Percentiles rank a stretch among this genome's conserved stretches.
Evolutionary conservation across 495 filamentous ascomycete species (phyloP).

Genomic region (Talaromyces liani): DNA sequence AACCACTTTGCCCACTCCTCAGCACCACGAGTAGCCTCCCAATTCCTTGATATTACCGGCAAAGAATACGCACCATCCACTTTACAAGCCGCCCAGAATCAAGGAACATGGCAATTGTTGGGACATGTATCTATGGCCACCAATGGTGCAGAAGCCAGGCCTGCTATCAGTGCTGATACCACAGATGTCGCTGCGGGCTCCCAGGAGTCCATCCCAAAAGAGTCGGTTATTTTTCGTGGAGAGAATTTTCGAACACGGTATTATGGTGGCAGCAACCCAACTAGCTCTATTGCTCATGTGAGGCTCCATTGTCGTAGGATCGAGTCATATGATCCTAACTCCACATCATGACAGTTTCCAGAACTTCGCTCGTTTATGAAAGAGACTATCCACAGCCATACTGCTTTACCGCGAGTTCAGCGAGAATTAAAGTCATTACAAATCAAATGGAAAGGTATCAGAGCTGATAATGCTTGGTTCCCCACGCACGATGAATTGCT

Average conservation of each 20-base stretch:
- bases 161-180: slow-evolving; percentile 6
- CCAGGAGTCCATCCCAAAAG: slow-evolving; percentile 17
- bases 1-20: background rate
- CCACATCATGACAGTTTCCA: slow-evolving; percentile 27
- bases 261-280: slow-evolving; percentile 40
- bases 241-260: slow-evolving; percentile 41
- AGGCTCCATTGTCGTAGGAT: slow-evolving; percentile 8
- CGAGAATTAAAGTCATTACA: slow-evolving; percentile 34
- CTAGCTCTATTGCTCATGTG: slow-evolving; percentile 40
- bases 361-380: slow-evolving; percentile 38
- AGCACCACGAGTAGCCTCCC: background rate
- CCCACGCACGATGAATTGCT: slow-evolving; percentile 16
- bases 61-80: background rate
- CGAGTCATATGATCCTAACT: slow-evolving; percentile 11
- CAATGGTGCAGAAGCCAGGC: slow-evolving; percentile 6
- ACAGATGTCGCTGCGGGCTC: background rate
- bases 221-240: slow-evolving; percentile 36
- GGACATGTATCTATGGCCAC: slow-evolving; percentile 13
- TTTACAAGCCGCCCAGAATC: background rate
- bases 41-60: slow-evolving; percentile 1
- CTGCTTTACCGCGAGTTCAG: slow-evolving; percentile 28
- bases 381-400: slow-evolving; percentile 24
- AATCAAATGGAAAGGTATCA: slow-evolving; percentile 21
- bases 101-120: slow-evolving; percentile 4
- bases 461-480: slow-evolving; percentile 8